Evolutionary conservation across 805 yeast species (phyloP).

Genomic region (Sungouiella blattae): DNA sequence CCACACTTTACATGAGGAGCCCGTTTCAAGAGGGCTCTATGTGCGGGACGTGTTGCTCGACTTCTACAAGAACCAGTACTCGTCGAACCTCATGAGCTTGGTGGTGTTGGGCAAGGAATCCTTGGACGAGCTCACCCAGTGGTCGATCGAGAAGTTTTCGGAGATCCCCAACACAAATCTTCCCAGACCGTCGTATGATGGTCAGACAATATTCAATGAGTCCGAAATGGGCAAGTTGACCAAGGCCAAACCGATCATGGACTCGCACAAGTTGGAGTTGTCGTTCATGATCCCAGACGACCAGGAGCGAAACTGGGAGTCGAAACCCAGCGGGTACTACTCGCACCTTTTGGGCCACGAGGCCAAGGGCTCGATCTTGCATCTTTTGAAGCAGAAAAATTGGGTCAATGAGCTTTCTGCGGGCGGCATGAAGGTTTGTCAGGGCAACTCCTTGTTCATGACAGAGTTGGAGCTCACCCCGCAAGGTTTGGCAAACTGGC

Average conservation of each 20-base stretch:
- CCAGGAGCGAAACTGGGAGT: constrained; percentile 54
- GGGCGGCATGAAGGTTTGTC: constrained; percentile 64
- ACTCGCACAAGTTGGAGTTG: constrained; percentile 62
- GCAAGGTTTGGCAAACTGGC: constrained; percentile 62
- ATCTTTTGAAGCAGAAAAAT: constrained; percentile 60
- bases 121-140: constrained; percentile 62
- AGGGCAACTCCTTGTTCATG: constrained; percentile 65
- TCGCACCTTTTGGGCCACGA: constrained; percentile 92
- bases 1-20: constrained; percentile 66
- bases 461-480: constrained; percentile 74
- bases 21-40: constrained; percentile 57
- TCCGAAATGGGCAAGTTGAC: constrained; percentile 52
- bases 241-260: constrained; percentile 79
- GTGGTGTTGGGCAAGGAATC: constrained; percentile 81
- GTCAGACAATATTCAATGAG: constrained; percentile 44
- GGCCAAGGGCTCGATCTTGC: constrained; percentile 78
- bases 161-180: constrained; percentile 53
- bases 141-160: constrained; percentile 68
- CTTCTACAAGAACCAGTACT: constrained; percentile 68
- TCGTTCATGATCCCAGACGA: constrained; percentile 76
- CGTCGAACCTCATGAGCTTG: constrained; percentile 85
- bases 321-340: constrained; percentile 65
- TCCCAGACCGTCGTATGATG: constrained; percentile 42
- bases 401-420: constrained; percentile 81
- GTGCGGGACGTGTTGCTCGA: constrained; percentile 79